These are phyloP conservation scores for Penicillium coffeae DNA, from an alignment of 495 filamentous ascomycete genomes.

Conservation along the genomic window DNA sequence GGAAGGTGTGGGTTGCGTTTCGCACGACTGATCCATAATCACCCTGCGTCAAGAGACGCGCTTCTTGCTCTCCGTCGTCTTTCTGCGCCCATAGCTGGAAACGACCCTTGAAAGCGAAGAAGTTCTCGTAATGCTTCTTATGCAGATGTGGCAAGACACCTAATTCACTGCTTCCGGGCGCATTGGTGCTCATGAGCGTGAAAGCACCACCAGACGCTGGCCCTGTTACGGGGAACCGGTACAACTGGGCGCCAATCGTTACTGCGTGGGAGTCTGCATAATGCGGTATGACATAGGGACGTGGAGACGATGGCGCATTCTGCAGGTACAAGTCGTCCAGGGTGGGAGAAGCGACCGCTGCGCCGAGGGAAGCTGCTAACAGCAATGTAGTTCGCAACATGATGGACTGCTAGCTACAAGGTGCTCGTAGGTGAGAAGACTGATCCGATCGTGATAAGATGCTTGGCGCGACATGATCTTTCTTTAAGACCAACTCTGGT, in stretches of 20 bases:
- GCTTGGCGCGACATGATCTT: no score
- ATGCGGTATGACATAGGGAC: constrained; percentile 30
- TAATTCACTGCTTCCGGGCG: constrained; percentile 21
- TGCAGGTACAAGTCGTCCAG: constrained; percentile 23
- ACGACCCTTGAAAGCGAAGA: constrained; percentile 41
- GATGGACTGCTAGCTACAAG: neutral
- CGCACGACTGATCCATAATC: constrained; percentile 38
- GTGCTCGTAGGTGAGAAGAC: no score
- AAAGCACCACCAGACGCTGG: constrained; percentile 41
- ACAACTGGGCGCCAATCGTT: constrained; percentile 23
- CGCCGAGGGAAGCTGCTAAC: constrained; percentile 7
- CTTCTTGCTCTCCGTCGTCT: constrained; percentile 25
- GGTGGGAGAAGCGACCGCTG: constrained; percentile 7
- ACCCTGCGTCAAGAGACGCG: constrained; percentile 32
- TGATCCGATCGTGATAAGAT: neutral
- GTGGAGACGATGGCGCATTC: constrained; percentile 23
- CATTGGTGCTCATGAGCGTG: constrained; percentile 37
- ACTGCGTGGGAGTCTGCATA: constrained; percentile 29
- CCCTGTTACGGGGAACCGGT: constrained; percentile 38
- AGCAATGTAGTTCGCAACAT: constrained; percentile 16
- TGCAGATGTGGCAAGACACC: constrained; percentile 44
- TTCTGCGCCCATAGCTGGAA: constrained; percentile 45
- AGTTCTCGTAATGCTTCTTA: constrained; percentile 42
- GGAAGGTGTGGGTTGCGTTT: constrained; percentile 45
- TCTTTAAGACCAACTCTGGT: no score